Evolutionary conservation across 1,139 yeast genomes (phyloP), one percentile per base, ranked within the genome.

Genomic region (Kazachstania sp.): DNA sequence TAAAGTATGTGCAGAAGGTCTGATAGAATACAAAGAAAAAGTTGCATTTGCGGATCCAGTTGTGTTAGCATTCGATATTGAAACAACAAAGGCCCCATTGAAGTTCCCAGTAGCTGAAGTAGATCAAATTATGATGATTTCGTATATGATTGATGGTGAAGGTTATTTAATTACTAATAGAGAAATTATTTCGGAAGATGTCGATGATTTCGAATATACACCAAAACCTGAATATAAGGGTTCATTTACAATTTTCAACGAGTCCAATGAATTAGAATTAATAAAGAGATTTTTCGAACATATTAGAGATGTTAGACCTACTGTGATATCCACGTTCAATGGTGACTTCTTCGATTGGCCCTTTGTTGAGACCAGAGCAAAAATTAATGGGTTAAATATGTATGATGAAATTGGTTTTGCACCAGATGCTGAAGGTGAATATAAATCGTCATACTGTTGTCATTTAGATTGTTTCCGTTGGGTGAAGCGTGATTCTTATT

Each of bases 321-420:
- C 97, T 0, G 96, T 92, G 12, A 92, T 94, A 47, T 95, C 97
- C 1, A 92, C 98, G 0, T 94, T 87, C 60, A 94, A 94, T 69
- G 99, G 99, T 71, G 99, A 94, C 65, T 88, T 88, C 61, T 94
- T 94, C 68, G 99, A 94, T 73, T 94, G 98, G 98, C 99, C 99
- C 1, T 94, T 88, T 65, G 94, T 94, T 5, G 98, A 90, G 57
- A 81, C 85, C 15, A 74, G 99, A 61, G 82, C 97, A 2, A 70
- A 81, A 34, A 77, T 78, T 50, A 95, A 92, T 64, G 97, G 87
- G 23, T 64, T 94, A 54, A 83, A 86, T 64, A 83, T 94, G 95
- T 86, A 80, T 63, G 84, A 84, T 45, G 97, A 92, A 65, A 92
- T 92, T 58, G 99, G 99, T 1, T 94, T 92, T 64, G 86, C 88